These are phyloP conservation scores for Zostera marina DNA, from an alignment of 116 monocot species.

Conservation along the genomic window DNA sequence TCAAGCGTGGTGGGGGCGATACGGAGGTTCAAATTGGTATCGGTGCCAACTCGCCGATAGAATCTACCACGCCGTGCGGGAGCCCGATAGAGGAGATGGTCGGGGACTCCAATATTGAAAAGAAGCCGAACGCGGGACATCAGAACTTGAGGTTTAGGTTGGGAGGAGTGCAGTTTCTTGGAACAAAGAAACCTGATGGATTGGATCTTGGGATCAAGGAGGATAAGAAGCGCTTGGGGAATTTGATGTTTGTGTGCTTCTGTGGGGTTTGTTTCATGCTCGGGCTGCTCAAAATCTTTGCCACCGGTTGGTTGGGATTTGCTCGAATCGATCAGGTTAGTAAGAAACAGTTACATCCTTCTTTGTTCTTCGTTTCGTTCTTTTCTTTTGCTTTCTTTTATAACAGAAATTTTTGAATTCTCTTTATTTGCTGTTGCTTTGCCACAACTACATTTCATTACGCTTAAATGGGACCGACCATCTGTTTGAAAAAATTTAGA, in stretches of 20 bases:
- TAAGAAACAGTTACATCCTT: too few species aligned
- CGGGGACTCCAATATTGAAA: constrained; percentile 2
- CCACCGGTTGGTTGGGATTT: constrained; percentile 36
- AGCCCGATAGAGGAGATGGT: constrained; percentile 6
- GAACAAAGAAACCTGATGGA: constrained; percentile 13
- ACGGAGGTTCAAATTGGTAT: constrained; percentile 65
- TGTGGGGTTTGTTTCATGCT: constrained; percentile 49
- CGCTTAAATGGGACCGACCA: background rate
- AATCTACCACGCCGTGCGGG: constrained; percentile 10
- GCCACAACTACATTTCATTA: background rate
- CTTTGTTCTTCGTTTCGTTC: background rate
- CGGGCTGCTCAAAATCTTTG: constrained; percentile 47
- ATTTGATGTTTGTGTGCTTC: constrained; percentile 47
- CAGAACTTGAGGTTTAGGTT: constrained; percentile 19
- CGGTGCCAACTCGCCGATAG: background rate
- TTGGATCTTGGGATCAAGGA: constrained; percentile 15
- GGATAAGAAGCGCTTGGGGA: constrained; percentile 34
- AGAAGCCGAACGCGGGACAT: constrained; percentile 4
- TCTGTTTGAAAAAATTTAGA: background rate
- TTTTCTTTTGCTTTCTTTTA: background rate
- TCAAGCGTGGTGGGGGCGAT: constrained; percentile 72
- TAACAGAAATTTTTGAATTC: background rate
- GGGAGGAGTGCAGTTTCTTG: constrained; percentile 30
- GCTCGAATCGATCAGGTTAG: constrained; percentile 7
- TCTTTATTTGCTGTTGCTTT: background rate